Conservation (phyloP, 2,329 filamentous ascomycete genomes). For the Didymella segeticola region DNA sequence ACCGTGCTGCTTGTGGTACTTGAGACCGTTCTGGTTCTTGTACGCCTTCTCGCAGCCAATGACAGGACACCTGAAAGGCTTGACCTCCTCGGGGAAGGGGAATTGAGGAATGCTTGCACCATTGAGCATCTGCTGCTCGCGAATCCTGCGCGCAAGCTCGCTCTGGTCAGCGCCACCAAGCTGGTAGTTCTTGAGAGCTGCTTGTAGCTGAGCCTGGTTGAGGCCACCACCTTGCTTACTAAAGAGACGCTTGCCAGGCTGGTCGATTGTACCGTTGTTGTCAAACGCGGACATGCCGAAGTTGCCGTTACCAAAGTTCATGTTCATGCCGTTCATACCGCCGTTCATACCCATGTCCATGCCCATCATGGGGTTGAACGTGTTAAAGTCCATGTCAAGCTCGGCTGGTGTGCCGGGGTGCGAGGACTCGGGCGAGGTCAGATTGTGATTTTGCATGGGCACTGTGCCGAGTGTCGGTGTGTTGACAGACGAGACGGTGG, state of each 20-base stretch:
- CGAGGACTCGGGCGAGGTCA: slow-evolving; percentile 70
- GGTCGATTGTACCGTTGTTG: slow-evolving; percentile 71
- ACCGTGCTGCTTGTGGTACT: slow-evolving; percentile 87
- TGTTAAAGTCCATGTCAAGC: slow-evolving; percentile 73
- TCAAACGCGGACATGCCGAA: slow-evolving; percentile 52
- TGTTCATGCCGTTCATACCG: slow-evolving; percentile 38
- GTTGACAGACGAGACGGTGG: slow-evolving; percentile 95
- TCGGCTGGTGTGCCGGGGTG: slow-evolving; percentile 74
- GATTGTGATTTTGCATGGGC: slow-evolving; percentile 66
- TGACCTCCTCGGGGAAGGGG: slow-evolving; percentile 79
- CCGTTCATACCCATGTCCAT: slow-evolving; percentile 39
- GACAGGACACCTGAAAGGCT: slow-evolving; percentile 96
- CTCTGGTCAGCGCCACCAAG: slow-evolving; percentile 69
- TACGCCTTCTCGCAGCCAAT: slow-evolving; percentile 99
- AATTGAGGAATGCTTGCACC: slow-evolving; percentile 51
- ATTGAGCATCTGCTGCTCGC: slow-evolving; percentile 68
- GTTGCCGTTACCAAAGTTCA: slow-evolving; percentile 47
- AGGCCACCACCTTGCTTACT: slow-evolving; percentile 78
- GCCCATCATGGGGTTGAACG: slow-evolving; percentile 48
- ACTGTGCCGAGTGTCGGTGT: slow-evolving; percentile 88
- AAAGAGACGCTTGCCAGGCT: slow-evolving; percentile 92
- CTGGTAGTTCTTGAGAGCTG: slow-evolving; percentile 77
- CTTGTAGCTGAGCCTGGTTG: slow-evolving; percentile 71
- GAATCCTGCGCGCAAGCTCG: slow-evolving; percentile 71
- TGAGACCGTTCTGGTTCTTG: slow-evolving; percentile 98